Evolutionary conservation across 2,329 filamentous ascomycete genomes (phyloP), one percentile per base, ranked within the genome.

Genomic region (Pyrenochaeta sp.): DNA sequence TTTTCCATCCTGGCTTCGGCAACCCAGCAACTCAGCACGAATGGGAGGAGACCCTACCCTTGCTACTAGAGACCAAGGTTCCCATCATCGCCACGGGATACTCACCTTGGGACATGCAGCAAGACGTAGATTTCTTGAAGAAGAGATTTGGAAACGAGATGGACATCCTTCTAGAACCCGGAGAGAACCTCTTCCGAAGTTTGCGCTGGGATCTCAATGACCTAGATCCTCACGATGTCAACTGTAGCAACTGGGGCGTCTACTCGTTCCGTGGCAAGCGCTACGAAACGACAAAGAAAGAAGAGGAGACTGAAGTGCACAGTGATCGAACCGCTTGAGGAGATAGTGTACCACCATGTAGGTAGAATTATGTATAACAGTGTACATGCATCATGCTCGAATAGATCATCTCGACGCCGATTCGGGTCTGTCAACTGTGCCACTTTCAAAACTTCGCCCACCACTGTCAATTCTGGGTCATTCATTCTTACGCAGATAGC

Each of bases 211-310:
- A 99, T 74, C 72, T 99, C 64, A 96, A 99, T 65, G 95, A 99
- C 66, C 76, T 94, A 53, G 94, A 96, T 69, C 92, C 93, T 6
- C 89, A 95, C 67, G 94, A 97, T 72, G 79, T 97, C 51, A 96
- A 87, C 60, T 95, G 90, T 65, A 93, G 94, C 41, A 99, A 99
- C 72, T 99, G 91, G 90, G 94, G 94, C 8, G 79, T 96, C 2
- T 99, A 95, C 90, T 91, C 88, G 10, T 99, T 99, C 78, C 84
- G 94, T 74, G 94, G 94, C 60, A 99, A 99, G 84, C 88, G 93
- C 84, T 96, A 89, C 55, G 86, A 89, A 73, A 80, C 86, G 20
- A 82, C 80, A 4, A 80, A 71, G 35, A 84, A 79, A 65, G 76
- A 81, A 7, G 60, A 60, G 22, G 61, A 63, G n/a, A 44, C 42